Conservation (phyloP, 1,284 basidiomycete species). For the Melanopsichium pennsylvanicum region DNA sequence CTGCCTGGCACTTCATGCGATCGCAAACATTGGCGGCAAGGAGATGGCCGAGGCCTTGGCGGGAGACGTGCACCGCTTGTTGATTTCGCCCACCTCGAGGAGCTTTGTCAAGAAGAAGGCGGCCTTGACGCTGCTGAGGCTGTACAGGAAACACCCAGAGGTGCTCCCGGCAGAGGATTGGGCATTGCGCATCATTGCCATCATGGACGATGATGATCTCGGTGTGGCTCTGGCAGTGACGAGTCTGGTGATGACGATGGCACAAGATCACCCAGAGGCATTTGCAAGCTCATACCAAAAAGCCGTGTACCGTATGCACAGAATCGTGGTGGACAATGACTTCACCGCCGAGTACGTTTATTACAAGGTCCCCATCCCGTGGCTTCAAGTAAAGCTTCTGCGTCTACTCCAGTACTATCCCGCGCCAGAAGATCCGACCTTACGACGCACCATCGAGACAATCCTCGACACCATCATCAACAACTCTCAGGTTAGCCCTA, state of each 20-base stretch:
- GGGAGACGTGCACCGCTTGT: constrained; percentile 89
- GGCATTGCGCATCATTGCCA: constrained; percentile 89
- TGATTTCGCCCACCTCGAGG: constrained; percentile 95
- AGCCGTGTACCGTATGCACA: constrained; percentile 86
- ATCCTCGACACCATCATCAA: constrained; percentile 90
- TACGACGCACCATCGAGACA: constrained; percentile 79
- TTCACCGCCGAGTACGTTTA: constrained; percentile 87
- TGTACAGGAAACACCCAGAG: constrained; percentile 95
- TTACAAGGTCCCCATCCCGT: constrained; percentile 96
- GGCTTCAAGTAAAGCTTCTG: constrained; percentile 95
- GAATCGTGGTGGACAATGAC: constrained; percentile 87
- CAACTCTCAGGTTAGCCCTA: constrained; percentile 88
- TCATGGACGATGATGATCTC: constrained; percentile 92
- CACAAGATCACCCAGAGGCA: constrained; percentile 89
- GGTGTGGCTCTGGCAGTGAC: constrained; percentile 91
- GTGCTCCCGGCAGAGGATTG: constrained; percentile 92
- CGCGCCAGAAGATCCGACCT: constrained; percentile 84
- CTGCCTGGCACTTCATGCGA: constrained; percentile 94
- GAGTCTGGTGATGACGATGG: constrained; percentile 90
- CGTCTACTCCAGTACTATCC: constrained; percentile 94
- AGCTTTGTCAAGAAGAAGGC: constrained; percentile 99
- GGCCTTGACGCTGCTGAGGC: constrained; percentile 85
- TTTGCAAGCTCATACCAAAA: constrained; percentile 91
- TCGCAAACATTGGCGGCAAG: constrained; percentile 95
- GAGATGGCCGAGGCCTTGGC: constrained; percentile 97